Evolutionary conservation across 2,329 filamentous ascomycete species (phyloP).

Genomic region (Bimuria novae-zelandiae): DNA sequence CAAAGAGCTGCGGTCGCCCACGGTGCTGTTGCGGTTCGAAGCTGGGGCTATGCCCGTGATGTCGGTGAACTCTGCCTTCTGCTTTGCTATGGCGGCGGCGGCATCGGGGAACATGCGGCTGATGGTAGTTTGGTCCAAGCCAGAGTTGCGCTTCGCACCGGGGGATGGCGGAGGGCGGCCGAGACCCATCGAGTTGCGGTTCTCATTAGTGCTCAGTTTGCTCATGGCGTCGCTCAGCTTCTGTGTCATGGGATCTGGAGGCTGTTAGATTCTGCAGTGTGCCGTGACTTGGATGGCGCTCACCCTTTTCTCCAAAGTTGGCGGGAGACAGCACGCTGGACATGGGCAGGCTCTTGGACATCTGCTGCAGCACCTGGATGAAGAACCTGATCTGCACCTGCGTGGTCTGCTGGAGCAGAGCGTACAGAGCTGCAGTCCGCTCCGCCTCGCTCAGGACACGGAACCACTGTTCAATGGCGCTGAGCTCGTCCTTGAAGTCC

Average conservation of each 20-base stretch:
- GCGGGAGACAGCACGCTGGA: constrained; percentile 92
- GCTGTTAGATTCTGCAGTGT: constrained; percentile 24
- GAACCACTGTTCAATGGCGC: constrained; percentile 99
- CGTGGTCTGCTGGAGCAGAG: constrained; percentile 94
- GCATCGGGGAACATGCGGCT: constrained; percentile 99
- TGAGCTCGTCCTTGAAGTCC: constrained; percentile 99
- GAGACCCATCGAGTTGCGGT: constrained; percentile 78
- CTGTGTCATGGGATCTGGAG: constrained; percentile 90
- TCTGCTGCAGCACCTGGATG: constrained; percentile 97
- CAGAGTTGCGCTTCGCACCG: constrained; percentile 83
- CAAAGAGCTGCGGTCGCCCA: constrained; percentile 76
- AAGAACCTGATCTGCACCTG: constrained; percentile 99
- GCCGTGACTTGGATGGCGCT: constrained; percentile 24
- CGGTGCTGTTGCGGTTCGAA: constrained; percentile 89
- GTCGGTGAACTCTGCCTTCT: constrained; percentile 96
- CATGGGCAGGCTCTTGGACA: constrained; percentile 98
- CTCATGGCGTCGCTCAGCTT: constrained; percentile 95
- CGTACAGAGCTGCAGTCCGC: constrained; percentile 91
- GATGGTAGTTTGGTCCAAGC: constrained; percentile 89
- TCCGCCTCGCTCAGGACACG: constrained; percentile 95
- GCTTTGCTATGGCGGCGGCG: constrained; percentile 95
- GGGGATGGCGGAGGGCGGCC: constrained; percentile 76
- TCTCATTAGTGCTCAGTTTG: constrained; percentile 85
- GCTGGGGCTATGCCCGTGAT: constrained; percentile 87
- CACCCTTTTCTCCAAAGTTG: constrained; percentile 92